Base-by-base conservation (phyloP, 169 alveolate genomes). In the Cryptosporidium xiaoi region DNA sequence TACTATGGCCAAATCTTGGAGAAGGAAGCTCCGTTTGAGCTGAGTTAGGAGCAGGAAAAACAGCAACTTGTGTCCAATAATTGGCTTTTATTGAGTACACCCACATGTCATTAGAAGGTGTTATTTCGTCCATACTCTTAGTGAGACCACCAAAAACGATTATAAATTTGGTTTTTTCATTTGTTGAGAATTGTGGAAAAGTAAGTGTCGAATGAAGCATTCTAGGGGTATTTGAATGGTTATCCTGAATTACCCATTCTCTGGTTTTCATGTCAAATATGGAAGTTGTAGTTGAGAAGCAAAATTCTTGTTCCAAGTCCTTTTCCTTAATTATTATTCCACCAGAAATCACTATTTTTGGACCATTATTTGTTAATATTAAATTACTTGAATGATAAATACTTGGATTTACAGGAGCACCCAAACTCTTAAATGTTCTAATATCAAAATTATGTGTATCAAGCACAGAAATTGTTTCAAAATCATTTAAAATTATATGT, bases 51-150 rank as follows among this genome's bases (percentile, higher is more conserved):
- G 87, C 87, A 8, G 77, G 69, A 31, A 77, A 56, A 33, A 77
- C 87, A 6, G 87, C 95, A 34, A 95, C 95, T 66, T 91, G 93
- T 27, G 91, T 87, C 98, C 98, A 95, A 64, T 94, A 91, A 82
- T 92, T 91, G 56, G 82, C 33, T 55, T 92, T 90, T 44, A 94
- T 69, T 65, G 93, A 92, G 71, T 92, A 92, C 1, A 95, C 93
- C 98, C 98, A 95, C 93, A 95, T 90, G 77, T 95, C 98, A 66
- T 95, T 94, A 65, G 94, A 83, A 55, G 87, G 87, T 24, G 69
- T 56, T n/a, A 77, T 60, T 24, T 77, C 71, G 92, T 90, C 68
- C 71, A 65, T 71, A 82, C 83, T 83, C 55, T 95, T 95, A 0
- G 95, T 94, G 64, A 92, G 91, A 12, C 96, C 96, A 29, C 96